Conservation (phyloP, 768 basidiomycete genomes). For the Lactarius trivialis region DNA sequence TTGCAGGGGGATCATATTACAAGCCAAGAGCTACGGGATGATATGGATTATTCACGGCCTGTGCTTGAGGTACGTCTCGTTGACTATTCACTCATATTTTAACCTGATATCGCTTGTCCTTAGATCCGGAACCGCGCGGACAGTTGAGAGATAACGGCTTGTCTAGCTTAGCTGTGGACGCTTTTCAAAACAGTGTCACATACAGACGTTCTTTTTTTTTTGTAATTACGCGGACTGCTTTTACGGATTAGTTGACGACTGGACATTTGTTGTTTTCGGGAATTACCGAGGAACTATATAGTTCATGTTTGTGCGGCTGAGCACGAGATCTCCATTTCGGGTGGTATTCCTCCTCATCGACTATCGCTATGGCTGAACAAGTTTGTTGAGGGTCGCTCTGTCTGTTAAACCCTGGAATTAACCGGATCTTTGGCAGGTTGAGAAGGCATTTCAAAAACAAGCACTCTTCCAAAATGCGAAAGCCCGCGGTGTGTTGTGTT, state of each 20-base stretch:
- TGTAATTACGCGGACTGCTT: conserved; percentile 2
- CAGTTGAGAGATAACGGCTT: background rate
- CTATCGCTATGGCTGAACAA: conserved; percentile 36
- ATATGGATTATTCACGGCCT: conserved; percentile 10
- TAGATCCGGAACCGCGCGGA: conserved; percentile 2
- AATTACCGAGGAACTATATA: conserved; percentile 21
- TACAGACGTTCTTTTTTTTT: background rate
- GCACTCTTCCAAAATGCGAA: conserved; percentile 97
- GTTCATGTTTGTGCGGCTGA: conserved; percentile 18
- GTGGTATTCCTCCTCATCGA: conserved; percentile 21
- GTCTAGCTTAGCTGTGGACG: background rate
- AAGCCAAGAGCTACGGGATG: conserved; percentile 6
- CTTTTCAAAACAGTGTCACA: background rate
- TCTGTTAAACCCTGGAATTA: background rate
- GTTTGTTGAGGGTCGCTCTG: conserved; percentile 24
- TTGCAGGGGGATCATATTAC: background rate
- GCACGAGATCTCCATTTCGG: conserved; percentile 9
- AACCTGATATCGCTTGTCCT: background rate
- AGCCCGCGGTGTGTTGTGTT: conserved; percentile 65
- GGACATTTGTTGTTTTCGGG: background rate
- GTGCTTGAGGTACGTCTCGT: conserved; percentile 11
- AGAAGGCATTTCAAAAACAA: conserved; percentile 98
- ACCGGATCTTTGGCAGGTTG: conserved; percentile 51
- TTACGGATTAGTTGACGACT: background rate
- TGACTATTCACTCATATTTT: background rate